These are phyloP conservation scores for Sordariomycetes sp. DNA, from an alignment of 2,329 filamentous ascomycete species.

Conservation along the genomic window DNA sequence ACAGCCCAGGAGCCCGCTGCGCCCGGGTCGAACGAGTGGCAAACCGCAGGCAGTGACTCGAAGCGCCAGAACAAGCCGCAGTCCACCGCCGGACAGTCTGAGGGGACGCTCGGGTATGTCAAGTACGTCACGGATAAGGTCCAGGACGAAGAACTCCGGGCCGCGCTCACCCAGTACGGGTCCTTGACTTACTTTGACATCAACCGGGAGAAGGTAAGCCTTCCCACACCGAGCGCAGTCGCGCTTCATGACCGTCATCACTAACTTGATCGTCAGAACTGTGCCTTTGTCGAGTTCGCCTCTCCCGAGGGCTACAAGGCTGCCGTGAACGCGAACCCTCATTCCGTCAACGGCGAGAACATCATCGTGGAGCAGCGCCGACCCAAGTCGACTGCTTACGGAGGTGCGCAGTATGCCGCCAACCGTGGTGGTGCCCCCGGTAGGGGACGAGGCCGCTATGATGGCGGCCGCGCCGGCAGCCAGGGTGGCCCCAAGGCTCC, in stretches of 20 bases:
- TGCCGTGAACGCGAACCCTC: conserved; percentile 75
- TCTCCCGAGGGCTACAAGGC: conserved; percentile 71
- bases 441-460: conserved; percentile 57
- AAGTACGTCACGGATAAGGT: conserved; percentile 93
- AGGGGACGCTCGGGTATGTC: conserved; percentile 77
- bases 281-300: conserved; percentile 91
- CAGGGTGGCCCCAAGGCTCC: conserved; percentile 54
- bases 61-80: conserved; percentile 74
- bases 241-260: background rate
- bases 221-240: background rate
- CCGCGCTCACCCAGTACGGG: conserved; percentile 60
- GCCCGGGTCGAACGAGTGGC: conserved; percentile 59
- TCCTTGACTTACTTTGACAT: conserved; percentile 65
- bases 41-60: conserved; percentile 73
- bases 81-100: conserved; percentile 48
- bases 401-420: conserved; percentile 55
- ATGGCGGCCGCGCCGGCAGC: conserved; percentile 47
- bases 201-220: conserved; percentile 68
- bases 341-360: conserved; percentile 70
- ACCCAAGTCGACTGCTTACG: conserved; percentile 60
- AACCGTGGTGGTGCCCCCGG: conserved; percentile 49
- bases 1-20: conserved; percentile 26
- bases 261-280: conserved; percentile 55
- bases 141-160: conserved; percentile 59
- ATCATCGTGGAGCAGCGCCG: conserved; percentile 86